A percentile compares a stretch with the other conserved stretches of the same genome.
Conservation (phyloP, 2,329 filamentous ascomycete genomes). For the Tolypocladium capitatum region DNA sequence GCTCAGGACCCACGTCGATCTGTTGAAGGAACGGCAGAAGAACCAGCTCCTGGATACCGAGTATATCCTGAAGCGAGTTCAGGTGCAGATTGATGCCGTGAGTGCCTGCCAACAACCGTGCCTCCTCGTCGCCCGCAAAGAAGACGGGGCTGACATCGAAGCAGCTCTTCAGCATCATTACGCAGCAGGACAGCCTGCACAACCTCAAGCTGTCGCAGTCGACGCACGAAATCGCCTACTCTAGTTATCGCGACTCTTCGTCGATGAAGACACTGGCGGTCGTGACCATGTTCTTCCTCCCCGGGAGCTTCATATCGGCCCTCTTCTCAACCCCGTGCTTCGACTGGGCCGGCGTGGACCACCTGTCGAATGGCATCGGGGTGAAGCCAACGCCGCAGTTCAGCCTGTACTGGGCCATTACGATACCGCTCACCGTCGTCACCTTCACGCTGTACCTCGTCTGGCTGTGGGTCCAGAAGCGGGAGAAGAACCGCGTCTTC, state of each 20-base stretch:
- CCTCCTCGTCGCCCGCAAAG: not conserved
- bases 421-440: constrained; percentile 22
- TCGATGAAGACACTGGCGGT: constrained; percentile 30
- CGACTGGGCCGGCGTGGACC: constrained; percentile 16
- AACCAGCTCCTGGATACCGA: constrained; percentile 23
- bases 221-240: constrained; percentile 18
- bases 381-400: constrained; percentile 22
- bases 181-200: constrained; percentile 21
- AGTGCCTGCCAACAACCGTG: too few relatives aligned
- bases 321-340: constrained; percentile 25
- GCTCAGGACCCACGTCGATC: constrained; percentile 13
- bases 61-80: constrained; percentile 21
- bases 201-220: constrained; percentile 17
- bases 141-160: not conserved
- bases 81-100: constrained; percentile 26
- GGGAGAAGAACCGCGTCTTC: constrained; percentile 6
- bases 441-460: constrained; percentile 22
- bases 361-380: constrained; percentile 10
- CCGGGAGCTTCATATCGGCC: constrained; percentile 27
- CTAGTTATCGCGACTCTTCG: constrained; percentile 25
- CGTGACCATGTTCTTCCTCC: constrained; percentile 29
- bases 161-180: constrained; percentile 24
- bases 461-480: constrained; percentile 18
- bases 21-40: constrained; percentile 18
- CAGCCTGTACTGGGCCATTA: constrained; percentile 25